Conservation (phyloP, 2,329 filamentous ascomycete genomes). For the Penicillium sp. region DNA sequence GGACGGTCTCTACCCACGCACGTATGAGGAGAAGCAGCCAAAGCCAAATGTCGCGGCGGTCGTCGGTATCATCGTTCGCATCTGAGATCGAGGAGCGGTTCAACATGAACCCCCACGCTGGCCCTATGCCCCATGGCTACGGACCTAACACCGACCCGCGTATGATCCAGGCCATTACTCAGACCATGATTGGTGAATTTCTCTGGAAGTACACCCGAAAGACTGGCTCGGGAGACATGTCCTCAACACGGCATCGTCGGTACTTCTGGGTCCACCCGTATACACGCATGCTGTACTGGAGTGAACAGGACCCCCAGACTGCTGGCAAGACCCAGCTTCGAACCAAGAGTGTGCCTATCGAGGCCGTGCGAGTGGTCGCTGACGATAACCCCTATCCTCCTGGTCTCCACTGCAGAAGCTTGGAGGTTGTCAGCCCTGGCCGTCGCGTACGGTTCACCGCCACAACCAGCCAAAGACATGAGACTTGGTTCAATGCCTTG, state of each 20-base stretch:
- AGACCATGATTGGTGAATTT: constrained; percentile 99
- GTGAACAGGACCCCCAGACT: constrained; percentile 77
- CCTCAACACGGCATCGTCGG: constrained; percentile 81
- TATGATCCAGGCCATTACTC: constrained; percentile 98
- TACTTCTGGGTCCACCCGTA: constrained; percentile 99
- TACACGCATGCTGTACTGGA: constrained; percentile 95
- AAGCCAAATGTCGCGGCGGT: constrained; percentile 60
- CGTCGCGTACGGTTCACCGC: constrained; percentile 92
- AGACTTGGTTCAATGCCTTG: constrained; percentile 97
- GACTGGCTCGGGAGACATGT: constrained; percentile 82
- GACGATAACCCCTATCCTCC: constrained; percentile 96
- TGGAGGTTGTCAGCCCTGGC: constrained; percentile 85
- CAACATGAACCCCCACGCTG: constrained; percentile 63
- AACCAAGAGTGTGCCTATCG: constrained; percentile 88
- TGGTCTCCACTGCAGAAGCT: constrained; percentile 87
- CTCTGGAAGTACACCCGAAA: constrained; percentile 99
- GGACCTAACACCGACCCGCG: constrained; percentile 79
- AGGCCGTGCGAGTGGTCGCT: constrained; percentile 84
- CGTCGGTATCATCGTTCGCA: constrained; percentile 90
- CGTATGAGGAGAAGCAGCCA: constrained; percentile 42
- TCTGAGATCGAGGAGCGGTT: constrained; percentile 92
- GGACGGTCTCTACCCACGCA: constrained; percentile 60
- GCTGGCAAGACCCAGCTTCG: constrained; percentile 74
- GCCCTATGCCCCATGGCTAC: constrained; percentile 56
- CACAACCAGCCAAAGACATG: constrained; percentile 86